Evolutionary conservation across 495 filamentous ascomycete species (phyloP).

Genomic region (Saxophila tyrrhenica): DNA sequence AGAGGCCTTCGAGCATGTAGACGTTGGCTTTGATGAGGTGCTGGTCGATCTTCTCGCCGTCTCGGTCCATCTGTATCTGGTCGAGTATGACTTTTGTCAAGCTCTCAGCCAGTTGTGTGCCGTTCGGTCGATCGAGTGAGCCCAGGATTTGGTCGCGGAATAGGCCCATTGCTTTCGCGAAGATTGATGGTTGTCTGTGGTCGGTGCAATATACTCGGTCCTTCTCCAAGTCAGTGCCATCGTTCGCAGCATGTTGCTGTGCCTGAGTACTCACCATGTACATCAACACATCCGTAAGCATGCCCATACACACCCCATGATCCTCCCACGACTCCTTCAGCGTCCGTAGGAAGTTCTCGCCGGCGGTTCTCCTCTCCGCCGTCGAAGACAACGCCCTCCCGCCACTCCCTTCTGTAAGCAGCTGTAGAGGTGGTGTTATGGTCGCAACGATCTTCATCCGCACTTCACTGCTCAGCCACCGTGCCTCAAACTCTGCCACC

Average conservation of each 20-base stretch:
- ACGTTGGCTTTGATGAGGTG: slow-evolving; percentile 69
- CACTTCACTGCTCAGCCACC: slow-evolving; percentile 63
- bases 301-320: slow-evolving; percentile 86
- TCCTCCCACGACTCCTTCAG: slow-evolving; percentile 73
- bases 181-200: slow-evolving; percentile 64
- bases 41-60: slow-evolving; percentile 81
- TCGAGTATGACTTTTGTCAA: slow-evolving; percentile 76
- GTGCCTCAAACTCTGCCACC: slow-evolving; percentile 66
- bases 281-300: slow-evolving; percentile 96
- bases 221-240: slow-evolving; percentile 20
- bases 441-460: slow-evolving; percentile 50
- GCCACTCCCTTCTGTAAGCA: slow-evolving; percentile 19
- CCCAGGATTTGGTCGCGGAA: slow-evolving; percentile 76
- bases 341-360: slow-evolving; percentile 70
- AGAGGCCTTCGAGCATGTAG: slow-evolving; percentile 84
- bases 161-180: slow-evolving; percentile 67
- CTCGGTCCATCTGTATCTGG: slow-evolving; percentile 82
- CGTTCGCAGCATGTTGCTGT: background rate
- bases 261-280: slow-evolving; percentile 58
- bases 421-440: slow-evolving; percentile 46
- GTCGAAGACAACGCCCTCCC: slow-evolving; percentile 38
- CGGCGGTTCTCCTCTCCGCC: slow-evolving; percentile 64
- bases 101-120: slow-evolving; percentile 48
- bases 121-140: slow-evolving; percentile 33
- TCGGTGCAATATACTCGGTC: slow-evolving; percentile 72